Evolutionary conservation across 352 stramenopile species (phyloP), one percentile per base, ranked within the genome.

Genomic region (Phytophthora aleatoria): DNA sequence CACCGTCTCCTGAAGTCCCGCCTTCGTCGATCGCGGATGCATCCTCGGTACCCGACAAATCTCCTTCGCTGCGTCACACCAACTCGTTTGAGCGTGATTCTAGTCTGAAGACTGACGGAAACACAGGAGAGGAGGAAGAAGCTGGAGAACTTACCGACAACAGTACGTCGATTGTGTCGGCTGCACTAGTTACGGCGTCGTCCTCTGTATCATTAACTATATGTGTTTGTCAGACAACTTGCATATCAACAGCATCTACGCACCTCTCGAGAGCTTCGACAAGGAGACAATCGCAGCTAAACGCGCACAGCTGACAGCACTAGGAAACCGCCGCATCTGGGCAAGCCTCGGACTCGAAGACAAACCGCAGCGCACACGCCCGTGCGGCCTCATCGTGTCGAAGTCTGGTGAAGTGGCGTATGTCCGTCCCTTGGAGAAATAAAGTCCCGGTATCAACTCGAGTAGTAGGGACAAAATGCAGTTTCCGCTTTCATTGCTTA

Each of bases 281-380:
- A 90, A 90, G 53, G 84, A 95, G 33, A 79, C 85, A 7, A 81
- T 95, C 26, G 84, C 87, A n/a, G 82, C 82, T 13, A 95, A 95
- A 51, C 85, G 87, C 15, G 83, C 85, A 10, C 83, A 94, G 56
- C 70, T 95, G 6, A 70, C 81, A 31, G 83, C 81, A 30, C 67
- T 93, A 3, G 83, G 80, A 31, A 95, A 94, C 35, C 83, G 84
- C 11, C 81, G 87, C 16, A 93, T 95, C 39, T 95, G 87, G 87
- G 82, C 87, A 42, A 95, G 83, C 50, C 74, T 95, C 10, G 87
- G 87, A n/a, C 64, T 95, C 5, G 81, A 94, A 61, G 87, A 95
- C 57, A 92, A 92, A 55, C 64, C 69, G 3, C 77, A 85, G 45
- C 74, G 81, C 4, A 77, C 76, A 13, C 79, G 82, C 3, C 48